Evolutionary conservation across 352 stramenopile species (phyloP).

Genomic region (Pythium oligandrum): DNA sequence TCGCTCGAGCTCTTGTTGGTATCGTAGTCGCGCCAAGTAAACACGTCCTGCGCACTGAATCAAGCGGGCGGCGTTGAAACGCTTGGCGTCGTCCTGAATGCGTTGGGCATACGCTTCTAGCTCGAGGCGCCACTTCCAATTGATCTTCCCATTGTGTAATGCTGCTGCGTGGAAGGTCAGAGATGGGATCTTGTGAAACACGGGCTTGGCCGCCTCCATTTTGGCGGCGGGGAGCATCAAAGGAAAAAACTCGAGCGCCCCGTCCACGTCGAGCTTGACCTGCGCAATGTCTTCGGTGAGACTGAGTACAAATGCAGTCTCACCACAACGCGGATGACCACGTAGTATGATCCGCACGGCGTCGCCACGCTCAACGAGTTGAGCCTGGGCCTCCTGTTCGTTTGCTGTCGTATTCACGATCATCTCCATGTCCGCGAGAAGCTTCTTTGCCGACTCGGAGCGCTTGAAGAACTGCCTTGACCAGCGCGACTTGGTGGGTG

Average conservation of each 20-base stretch:
- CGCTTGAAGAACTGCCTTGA: constrained; percentile 27
- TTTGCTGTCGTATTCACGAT: constrained; percentile 33
- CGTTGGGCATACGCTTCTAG: constrained; percentile 57
- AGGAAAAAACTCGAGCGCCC: constrained; percentile 76
- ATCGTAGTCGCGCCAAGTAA: constrained; percentile 56
- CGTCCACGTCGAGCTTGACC: constrained; percentile 80
- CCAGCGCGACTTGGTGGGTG: too few relatives aligned
- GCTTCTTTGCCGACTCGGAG: constrained; percentile 44
- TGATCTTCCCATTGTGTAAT: constrained; percentile 36
- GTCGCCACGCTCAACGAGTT: constrained; percentile 36
- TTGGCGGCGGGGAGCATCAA: constrained; percentile 52
- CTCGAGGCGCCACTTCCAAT: constrained; percentile 37
- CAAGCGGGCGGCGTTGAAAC: constrained; percentile 54
- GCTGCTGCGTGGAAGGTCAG: constrained; percentile 57
- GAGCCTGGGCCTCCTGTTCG: constrained; percentile 35
- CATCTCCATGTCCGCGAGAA: constrained; percentile 55
- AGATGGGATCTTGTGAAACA: constrained; percentile 55
- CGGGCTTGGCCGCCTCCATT: constrained; percentile 42
- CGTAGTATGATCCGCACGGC: constrained; percentile 71
- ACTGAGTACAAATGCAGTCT: constrained; percentile 68
- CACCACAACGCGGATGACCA: constrained; percentile 67
- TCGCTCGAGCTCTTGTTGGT: constrained; percentile 57
- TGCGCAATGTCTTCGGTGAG: constrained; percentile 60
- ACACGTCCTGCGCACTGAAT: constrained; percentile 73
- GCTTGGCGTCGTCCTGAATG: constrained; percentile 62